A percentile compares a stretch with the other conserved stretches of the same genome.
Evolutionary conservation across 257 asterid genomes (phyloP).

Genomic region (Coffea eugenioides): DNA sequence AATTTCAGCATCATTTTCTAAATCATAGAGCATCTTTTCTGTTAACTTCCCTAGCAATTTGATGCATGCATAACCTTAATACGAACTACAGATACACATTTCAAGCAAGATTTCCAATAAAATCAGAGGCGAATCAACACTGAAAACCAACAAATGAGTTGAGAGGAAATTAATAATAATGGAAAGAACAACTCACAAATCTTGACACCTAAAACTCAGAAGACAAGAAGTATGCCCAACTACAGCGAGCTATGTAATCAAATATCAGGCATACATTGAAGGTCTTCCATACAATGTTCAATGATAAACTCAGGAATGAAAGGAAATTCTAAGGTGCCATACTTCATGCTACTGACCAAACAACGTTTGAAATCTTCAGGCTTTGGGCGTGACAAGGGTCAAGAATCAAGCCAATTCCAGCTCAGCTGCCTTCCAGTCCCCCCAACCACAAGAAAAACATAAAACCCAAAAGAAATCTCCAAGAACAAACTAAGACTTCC

Average conservation of each 20-base stretch:
- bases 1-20: neutral
- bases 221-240: neutral
- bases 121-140: neutral
- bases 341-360: neutral
- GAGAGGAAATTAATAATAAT: neutral
- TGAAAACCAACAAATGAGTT: neutral
- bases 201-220: neutral
- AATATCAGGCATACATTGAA: neutral
- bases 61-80: neutral
- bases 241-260: neutral
- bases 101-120: neutral
- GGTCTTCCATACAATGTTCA: neutral
- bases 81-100: neutral
- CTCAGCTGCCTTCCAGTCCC: neutral
- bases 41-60: neutral
- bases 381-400: neutral
- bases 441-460: neutral
- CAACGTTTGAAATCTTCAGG: neutral
- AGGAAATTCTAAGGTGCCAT: neutral
- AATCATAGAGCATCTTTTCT: neutral
- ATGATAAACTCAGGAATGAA: neutral
- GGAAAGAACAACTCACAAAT: neutral
- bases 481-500: neutral
- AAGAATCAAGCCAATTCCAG: constrained; percentile 1
- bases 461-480: neutral